These are phyloP conservation scores for Trypanosoma boissoni DNA, from an alignment of 208 protist genomes.

Conservation along the genomic window DNA sequence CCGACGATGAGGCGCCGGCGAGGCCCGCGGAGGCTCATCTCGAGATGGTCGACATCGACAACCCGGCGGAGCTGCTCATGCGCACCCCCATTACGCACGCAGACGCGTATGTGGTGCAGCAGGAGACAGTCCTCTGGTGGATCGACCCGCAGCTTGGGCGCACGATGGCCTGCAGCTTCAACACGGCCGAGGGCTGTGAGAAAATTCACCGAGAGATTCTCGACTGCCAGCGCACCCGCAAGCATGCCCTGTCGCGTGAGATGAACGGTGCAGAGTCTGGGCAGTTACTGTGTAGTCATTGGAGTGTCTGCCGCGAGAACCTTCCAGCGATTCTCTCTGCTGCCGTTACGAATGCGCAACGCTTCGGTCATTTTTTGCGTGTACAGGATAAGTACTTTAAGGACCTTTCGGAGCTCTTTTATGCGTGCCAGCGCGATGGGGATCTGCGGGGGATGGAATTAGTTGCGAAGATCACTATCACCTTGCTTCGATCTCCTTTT, in stretches of 20 bases:
- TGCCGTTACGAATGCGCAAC: constrained; percentile 38
- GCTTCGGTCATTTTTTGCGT: constrained; percentile 61
- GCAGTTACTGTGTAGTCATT: constrained; percentile 32
- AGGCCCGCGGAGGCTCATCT: constrained; percentile 28
- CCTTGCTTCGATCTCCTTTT: constrained; percentile 59
- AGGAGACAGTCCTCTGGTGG: constrained; percentile 72
- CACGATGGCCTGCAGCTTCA: constrained; percentile 75
- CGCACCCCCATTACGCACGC: constrained; percentile 51
- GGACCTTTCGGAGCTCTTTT: constrained; percentile 57
- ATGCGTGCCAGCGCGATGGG: constrained; percentile 20
- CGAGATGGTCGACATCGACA: constrained; percentile 50
- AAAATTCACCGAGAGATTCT: constrained; percentile 41
- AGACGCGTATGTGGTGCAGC: constrained; percentile 69
- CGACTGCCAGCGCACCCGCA: constrained; percentile 36
- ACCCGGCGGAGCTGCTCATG: constrained; percentile 55
- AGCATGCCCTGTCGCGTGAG: neutral
- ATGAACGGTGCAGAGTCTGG: constrained; percentile 6
- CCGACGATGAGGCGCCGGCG: neutral
- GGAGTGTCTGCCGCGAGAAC: constrained; percentile 52
- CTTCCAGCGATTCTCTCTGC: constrained; percentile 52
- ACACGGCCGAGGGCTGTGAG: constrained; percentile 58
- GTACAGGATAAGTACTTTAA: constrained; percentile 41
- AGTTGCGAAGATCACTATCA: constrained; percentile 42
- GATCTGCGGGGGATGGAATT: constrained; percentile 41
- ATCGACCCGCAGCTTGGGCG: constrained; percentile 54